These are phyloP conservation scores for Spongispora temasekensis DNA, from an alignment of 1,284 basidiomycete genomes.

Conservation along the genomic window DNA sequence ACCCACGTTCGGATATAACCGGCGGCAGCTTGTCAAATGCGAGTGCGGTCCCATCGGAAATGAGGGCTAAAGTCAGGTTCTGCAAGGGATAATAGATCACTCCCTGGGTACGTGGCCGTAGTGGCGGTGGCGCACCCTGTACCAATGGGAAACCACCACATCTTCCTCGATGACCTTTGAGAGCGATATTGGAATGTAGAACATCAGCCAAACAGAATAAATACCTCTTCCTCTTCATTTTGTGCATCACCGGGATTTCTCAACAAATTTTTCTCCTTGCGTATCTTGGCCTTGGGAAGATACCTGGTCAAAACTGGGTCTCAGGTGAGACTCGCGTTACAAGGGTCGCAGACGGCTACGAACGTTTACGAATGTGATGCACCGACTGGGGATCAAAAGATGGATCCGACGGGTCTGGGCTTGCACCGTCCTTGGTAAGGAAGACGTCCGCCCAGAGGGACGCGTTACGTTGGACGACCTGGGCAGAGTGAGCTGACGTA, in stretches of 20 bases:
- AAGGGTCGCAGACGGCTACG: constrained; percentile 27
- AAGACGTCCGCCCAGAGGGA: constrained; percentile 87
- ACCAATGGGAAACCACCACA: constrained; percentile 82
- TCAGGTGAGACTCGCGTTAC: background rate
- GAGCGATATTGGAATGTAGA: constrained; percentile 14
- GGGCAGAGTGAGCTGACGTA: constrained; percentile 6
- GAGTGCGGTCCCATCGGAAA: constrained; percentile 68
- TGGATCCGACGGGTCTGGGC: constrained; percentile 59
- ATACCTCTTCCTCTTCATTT: constrained; percentile 45
- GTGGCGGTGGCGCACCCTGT: constrained; percentile 48
- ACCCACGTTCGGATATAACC: constrained; percentile 63
- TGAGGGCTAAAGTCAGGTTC: constrained; percentile 87
- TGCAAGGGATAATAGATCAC: constrained; percentile 35
- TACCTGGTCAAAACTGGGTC: constrained; percentile 81
- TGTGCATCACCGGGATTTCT: constrained; percentile 40
- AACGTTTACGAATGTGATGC: constrained; percentile 81
- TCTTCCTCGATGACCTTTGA: constrained; percentile 44
- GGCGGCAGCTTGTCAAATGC: constrained; percentile 64
- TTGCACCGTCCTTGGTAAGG: constrained; percentile 67
- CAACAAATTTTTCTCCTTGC: constrained; percentile 86
- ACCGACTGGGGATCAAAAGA: constrained; percentile 59
- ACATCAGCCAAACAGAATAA: background rate
- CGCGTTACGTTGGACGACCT: constrained; percentile 81
- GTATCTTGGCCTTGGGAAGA: constrained; percentile 66
- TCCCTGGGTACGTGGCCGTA: background rate